Evolutionary conservation across 495 filamentous ascomycete species (phyloP), one percentile per base, ranked within the genome.

Genomic region (Daldinia concentrica): DNA sequence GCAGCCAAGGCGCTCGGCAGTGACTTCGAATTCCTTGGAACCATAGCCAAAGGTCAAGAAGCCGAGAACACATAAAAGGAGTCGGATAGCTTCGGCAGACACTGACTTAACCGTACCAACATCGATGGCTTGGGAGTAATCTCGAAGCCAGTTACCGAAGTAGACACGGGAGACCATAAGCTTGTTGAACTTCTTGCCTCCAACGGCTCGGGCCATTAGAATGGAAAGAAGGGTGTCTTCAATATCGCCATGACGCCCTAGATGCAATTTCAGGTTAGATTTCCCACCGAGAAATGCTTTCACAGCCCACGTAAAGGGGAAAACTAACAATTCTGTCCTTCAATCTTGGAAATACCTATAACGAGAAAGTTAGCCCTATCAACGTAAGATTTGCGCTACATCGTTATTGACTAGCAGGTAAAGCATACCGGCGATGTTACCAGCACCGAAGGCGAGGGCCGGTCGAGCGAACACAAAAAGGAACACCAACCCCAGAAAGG

Each of bases 81-180:
- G 91, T 37, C 93, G 89, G 72, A 97, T 95, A 66, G 93, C 94
- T 78, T 95, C 92, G 24, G 92, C 90, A 58, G 91, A 93, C 69
- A 97, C 93, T 61, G 89, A 87, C 82, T 96, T 97, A 76, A 97
- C 87, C 0, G 93, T 93, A 34, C 93, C 94, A 29, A 95, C 91
- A 76, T 97, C 94, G 74, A 92, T 90, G 50, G 90, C 90, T 74
- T 93, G 90, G 7, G 89, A 89, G 77, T 93, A 94, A 78, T 93
- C 91, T 70, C 93, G 87, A 22, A 96, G 85, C 94, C 94, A 97
- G 82, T 96, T 97, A 29, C 94, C 94, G 81, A 97, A 97, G 77
- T 88, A 89, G 66, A 93, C 91, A 37, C 93, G 89, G 66, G 93
- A 92, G 66, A 97, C 91, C 79, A 91, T 92, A 72, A 97, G 86